phyloP scores from a whole-genome alignment of 2,329 filamentous ascomycete species.

The Colletotrichum viniferum region DNA sequence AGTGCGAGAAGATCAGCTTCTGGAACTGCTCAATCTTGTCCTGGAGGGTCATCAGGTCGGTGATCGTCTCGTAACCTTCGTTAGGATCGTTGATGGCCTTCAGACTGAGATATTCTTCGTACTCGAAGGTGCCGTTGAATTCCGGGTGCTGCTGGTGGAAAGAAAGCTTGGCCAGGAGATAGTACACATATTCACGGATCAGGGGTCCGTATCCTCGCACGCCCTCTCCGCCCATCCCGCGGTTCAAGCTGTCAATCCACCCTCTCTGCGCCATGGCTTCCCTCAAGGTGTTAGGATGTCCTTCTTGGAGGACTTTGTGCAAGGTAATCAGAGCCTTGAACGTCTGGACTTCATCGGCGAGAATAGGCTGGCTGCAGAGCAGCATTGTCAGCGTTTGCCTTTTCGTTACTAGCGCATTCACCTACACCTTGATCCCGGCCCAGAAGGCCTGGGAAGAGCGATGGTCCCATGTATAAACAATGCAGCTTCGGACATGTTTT shows the following conservation, averaged over 20 bases:
- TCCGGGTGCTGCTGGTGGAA: slow-evolving; percentile 97
- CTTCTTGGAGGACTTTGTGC: slow-evolving; percentile 97
- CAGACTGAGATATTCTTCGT: slow-evolving; percentile 97
- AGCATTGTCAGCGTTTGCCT: not conserved
- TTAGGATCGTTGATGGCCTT: slow-evolving; percentile 99
- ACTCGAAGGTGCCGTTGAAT: slow-evolving; percentile 98
- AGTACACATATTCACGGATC: slow-evolving; percentile 97
- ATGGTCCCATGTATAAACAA: slow-evolving; percentile 99
- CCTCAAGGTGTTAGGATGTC: slow-evolving; percentile 83
- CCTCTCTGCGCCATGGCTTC: slow-evolving; percentile 87
- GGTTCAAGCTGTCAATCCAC: slow-evolving; percentile 92
- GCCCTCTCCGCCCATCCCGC: slow-evolving; percentile 82
- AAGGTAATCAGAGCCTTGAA: slow-evolving; percentile 98
- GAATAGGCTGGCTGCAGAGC: slow-evolving; percentile 81
- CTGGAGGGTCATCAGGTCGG: slow-evolving; percentile 93
- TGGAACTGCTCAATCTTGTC: slow-evolving; percentile 99
- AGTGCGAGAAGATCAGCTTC: slow-evolving; percentile 97
- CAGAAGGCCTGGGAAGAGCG: slow-evolving; percentile 95
- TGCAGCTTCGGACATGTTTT: slow-evolving; percentile 97
- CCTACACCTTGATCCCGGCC: slow-evolving; percentile 97
- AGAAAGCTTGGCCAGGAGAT: slow-evolving; percentile 89
- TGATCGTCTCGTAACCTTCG: slow-evolving; percentile 96
- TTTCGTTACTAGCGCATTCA: slow-evolving; percentile 25
- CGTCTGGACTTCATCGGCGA: slow-evolving; percentile 97
- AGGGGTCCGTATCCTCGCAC: slow-evolving; percentile 89